Evolutionary conservation across 306 rosid species (phyloP).

Genomic region (Nissolia schottii): DNA sequence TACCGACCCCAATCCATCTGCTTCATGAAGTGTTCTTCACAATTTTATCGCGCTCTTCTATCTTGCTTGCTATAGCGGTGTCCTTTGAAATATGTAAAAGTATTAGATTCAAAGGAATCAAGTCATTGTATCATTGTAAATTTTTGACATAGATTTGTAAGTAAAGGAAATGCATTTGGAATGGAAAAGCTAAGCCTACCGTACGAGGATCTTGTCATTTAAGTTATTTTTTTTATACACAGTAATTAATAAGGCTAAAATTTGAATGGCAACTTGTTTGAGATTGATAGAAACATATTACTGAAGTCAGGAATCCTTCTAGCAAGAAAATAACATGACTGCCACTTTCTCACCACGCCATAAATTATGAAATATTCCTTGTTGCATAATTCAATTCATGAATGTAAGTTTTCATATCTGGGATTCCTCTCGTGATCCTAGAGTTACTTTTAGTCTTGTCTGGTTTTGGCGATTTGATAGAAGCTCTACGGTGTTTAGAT

Average conservation of each 20-base stretch:
- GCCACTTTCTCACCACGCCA: neutral
- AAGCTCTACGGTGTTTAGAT: neutral
- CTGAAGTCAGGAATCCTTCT: neutral
- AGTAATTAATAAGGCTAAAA: neutral
- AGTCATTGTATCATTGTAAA: constrained; percentile 20
- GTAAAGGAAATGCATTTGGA: constrained; percentile 19
- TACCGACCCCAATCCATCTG: constrained; percentile 37
- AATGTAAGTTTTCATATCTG: neutral
- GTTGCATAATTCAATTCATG: no score
- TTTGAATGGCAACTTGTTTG: neutral
- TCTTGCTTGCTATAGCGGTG: constrained; percentile 28
- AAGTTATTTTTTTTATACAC: neutral
- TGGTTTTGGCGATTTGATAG: neutral
- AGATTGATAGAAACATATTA: neutral
- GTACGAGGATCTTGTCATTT: neutral
- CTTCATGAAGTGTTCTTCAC: constrained; percentile 27
- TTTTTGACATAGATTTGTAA: constrained; percentile 33
- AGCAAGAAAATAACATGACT: neutral
- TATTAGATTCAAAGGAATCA: constrained; percentile 31
- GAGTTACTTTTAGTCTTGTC: neutral
- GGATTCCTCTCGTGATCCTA: neutral
- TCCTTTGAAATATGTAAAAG: constrained; percentile 36
- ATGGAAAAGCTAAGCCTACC: neutral
- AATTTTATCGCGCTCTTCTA: constrained; percentile 26
- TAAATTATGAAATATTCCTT: neutral